Evolutionary conservation across 2,329 filamentous ascomycete genomes (phyloP).

Genomic region (Stagonosporopsis chrysanthemi): DNA sequence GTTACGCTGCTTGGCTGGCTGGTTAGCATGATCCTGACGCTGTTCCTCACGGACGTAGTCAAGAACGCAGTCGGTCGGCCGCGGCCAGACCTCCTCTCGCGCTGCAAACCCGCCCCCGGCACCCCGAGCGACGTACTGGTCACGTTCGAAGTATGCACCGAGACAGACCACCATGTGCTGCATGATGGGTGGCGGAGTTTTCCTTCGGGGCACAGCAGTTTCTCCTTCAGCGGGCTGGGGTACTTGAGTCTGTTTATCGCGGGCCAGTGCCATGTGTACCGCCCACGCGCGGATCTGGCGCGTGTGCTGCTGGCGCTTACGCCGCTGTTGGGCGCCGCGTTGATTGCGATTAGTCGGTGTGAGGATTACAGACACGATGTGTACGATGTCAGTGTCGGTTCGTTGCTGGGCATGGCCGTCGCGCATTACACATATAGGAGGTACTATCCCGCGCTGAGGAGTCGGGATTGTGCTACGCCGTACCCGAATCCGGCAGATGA

Average conservation of each 20-base stretch:
- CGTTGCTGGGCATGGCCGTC: conserved; percentile 61
- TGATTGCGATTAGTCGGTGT: conserved; percentile 68
- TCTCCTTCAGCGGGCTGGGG: conserved; percentile 79
- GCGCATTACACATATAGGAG: conserved; percentile 66
- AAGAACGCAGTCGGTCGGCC: conserved; percentile 88
- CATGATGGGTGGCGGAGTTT: conserved; percentile 88
- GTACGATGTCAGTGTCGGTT: conserved; percentile 66
- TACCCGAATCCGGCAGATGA: conserved; percentile 53
- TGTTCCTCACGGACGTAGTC: conserved; percentile 82
- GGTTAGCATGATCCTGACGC: conserved; percentile 75
- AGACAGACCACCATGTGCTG: conserved; percentile 71
- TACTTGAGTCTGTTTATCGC: conserved; percentile 75
- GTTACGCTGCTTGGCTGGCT: conserved; percentile 82
- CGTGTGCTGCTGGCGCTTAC: conserved; percentile 62
- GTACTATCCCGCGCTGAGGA: conserved; percentile 65
- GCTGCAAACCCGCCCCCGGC: conserved; percentile 75
- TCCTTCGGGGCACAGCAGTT: conserved; percentile 80
- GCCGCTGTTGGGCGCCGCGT: conserved; percentile 63
- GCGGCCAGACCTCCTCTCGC: conserved; percentile 85
- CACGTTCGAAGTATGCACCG: conserved; percentile 74
- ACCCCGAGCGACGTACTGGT: conserved; percentile 65
- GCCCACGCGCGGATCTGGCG: conserved; percentile 64
- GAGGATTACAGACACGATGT: conserved; percentile 72
- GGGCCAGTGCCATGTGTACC: conserved; percentile 68
- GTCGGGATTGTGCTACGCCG: conserved; percentile 60